Conservation (phyloP, 331 rosid genomes). For the Malus hybrid region DNA sequence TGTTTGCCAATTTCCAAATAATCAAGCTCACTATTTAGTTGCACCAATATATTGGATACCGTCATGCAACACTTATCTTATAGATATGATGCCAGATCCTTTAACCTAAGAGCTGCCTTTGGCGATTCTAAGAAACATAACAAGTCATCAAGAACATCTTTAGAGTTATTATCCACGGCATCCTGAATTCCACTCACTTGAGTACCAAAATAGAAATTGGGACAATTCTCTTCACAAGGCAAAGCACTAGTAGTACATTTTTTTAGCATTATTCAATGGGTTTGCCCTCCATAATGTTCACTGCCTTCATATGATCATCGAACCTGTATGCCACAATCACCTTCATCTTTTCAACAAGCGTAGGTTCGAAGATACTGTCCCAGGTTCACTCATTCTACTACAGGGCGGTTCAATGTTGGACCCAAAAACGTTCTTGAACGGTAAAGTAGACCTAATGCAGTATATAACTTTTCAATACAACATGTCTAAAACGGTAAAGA, state of each 20-base stretch:
- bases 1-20: constrained; percentile 39
- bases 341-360: constrained; percentile 73
- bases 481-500: neutral
- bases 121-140: constrained; percentile 88
- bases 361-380: constrained; percentile 86
- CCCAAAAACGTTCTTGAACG: constrained; percentile 73
- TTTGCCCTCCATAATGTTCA: constrained; percentile 29
- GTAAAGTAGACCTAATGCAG: neutral
- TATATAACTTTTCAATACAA: neutral
- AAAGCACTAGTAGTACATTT: constrained; percentile 31
- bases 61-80: constrained; percentile 68
- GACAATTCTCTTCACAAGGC: constrained; percentile 66
- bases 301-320: constrained; percentile 37
- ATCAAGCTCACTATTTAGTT: constrained; percentile 57
- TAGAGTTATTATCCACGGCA: constrained; percentile 67
- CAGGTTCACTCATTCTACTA: constrained; percentile 91
- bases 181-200: constrained; percentile 77
- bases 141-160: constrained; percentile 67
- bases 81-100: constrained; percentile 61
- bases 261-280: constrained; percentile 38
- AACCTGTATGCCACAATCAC: constrained; percentile 53
- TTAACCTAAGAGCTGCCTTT: constrained; percentile 72
- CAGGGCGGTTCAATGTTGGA: constrained; percentile 92
- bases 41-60: constrained; percentile 51
- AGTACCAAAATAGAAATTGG: constrained; percentile 76